Percentiles rank a stretch among this genome's conserved stretches.
phyloP scores from a whole-genome alignment of 2,329 filamentous ascomycete genomes.

The Alternaria atra region DNA sequence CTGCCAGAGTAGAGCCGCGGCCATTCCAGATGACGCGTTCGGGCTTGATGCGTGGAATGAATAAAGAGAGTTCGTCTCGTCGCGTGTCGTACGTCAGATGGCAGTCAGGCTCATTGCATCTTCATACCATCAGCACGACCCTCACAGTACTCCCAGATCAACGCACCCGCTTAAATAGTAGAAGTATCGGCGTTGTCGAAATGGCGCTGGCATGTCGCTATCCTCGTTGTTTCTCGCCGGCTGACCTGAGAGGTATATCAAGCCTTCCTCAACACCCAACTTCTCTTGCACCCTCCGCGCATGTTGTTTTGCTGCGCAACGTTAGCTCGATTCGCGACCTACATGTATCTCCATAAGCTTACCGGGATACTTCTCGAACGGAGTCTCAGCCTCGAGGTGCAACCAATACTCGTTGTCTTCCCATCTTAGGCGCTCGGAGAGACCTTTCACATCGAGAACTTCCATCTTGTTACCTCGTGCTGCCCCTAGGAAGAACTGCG shows the following conservation, averaged over 20 bases:
- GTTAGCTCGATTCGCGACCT: conserved; percentile 9
- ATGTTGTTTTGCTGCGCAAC: conserved; percentile 51
- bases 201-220: conserved; percentile 65
- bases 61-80: conserved; percentile 72
- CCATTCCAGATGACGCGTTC: conserved; percentile 71
- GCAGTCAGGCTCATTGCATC: conserved; percentile 62
- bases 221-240: conserved; percentile 63
- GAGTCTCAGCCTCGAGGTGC: conserved; percentile 43
- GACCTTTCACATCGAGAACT: conserved; percentile 36
- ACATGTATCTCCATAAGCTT: conserved; percentile 7
- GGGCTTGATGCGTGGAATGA: conserved; percentile 74
- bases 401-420: conserved; percentile 47
- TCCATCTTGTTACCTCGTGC: conserved; percentile 32
- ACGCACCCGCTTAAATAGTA: conserved; percentile 66
- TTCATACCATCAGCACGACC: conserved; percentile 29
- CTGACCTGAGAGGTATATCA: conserved; percentile 66
- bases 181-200: conserved; percentile 69
- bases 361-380: conserved; percentile 54
- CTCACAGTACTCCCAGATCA: not conserved
- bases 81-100: conserved; percentile 66
- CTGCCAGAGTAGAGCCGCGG: conserved; percentile 65
- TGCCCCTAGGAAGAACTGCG: conserved; percentile 19
- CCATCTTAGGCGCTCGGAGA: conserved; percentile 39
- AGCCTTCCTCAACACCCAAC: conserved; percentile 49
- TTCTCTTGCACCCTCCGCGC: conserved; percentile 49